These are phyloP conservation scores for Myxozyma sirexii DNA, from an alignment of 805 yeast species.

Conservation along the genomic window DNA sequence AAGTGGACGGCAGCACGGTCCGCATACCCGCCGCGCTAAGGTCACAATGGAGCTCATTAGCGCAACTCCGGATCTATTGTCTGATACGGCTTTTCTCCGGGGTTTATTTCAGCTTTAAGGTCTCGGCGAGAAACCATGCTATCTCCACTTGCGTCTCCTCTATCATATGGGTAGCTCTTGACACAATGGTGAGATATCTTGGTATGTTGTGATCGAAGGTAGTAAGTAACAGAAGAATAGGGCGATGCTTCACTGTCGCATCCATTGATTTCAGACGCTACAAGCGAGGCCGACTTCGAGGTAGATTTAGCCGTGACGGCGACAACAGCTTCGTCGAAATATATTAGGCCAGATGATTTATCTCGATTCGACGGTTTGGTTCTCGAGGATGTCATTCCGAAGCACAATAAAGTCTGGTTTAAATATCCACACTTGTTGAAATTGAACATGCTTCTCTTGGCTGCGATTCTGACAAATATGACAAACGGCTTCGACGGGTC, in stretches of 20 bases:
- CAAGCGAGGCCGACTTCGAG: neutral
- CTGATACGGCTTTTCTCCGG: no score
- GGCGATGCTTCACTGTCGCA: neutral
- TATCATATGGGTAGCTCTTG: neutral
- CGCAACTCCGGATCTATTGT: no score
- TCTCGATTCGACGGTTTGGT: constrained; percentile 8
- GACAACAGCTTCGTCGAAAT: neutral
- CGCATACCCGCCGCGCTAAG: neutral
- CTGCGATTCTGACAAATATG: constrained; percentile 52
- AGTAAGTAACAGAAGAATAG: no score
- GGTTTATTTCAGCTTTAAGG: no score
- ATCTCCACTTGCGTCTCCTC: neutral
- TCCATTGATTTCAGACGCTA: neutral
- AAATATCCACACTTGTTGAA: constrained; percentile 46
- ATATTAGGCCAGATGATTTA: neutral
- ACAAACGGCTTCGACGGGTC: constrained; percentile 55
- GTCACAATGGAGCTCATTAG: no score
- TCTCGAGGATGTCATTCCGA: constrained; percentile 30
- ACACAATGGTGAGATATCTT: neutral
- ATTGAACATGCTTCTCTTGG: constrained; percentile 47
- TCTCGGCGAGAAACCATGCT: no score
- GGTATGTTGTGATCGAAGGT: no score
- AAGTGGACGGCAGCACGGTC: neutral
- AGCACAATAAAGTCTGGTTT: constrained; percentile 44
- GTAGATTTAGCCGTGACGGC: neutral